Percentiles rank a stretch among this genome's conserved stretches.
Evolutionary conservation across 495 filamentous ascomycete genomes (phyloP).

Genomic region (Aspergillus haitiensis): DNA sequence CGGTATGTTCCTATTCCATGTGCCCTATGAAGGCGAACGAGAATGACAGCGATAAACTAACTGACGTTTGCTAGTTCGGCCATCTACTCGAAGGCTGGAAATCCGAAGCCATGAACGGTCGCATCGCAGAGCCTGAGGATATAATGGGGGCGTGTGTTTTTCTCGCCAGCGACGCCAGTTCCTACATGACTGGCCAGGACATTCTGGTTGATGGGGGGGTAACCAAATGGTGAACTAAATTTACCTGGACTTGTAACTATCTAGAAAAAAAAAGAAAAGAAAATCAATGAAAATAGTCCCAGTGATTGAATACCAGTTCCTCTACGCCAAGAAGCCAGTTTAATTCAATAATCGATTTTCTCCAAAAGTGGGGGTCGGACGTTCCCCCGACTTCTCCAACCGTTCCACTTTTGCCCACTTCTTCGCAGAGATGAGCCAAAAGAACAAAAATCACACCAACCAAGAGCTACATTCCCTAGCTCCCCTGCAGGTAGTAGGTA

Average conservation of each 20-base stretch:
- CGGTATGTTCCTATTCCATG: slow-evolving; percentile 50
- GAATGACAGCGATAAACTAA: slow-evolving; percentile 30
- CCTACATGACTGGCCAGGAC: slow-evolving; percentile 64
- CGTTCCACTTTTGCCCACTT: not conserved
- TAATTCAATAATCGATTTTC: not conserved
- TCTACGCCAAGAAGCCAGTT: too few species aligned
- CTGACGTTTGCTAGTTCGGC: slow-evolving; percentile 73
- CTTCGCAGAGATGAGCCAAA: not conserved
- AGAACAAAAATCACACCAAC: not conserved
- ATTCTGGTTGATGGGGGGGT: slow-evolving; percentile 53
- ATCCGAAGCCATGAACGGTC: slow-evolving; percentile 67
- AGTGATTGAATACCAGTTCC: too few species aligned
- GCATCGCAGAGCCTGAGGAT: slow-evolving; percentile 75
- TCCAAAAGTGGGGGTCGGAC: slow-evolving; percentile 12
- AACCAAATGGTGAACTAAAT: slow-evolving; percentile 33
- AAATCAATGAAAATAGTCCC: too few species aligned
- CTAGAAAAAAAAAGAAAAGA: too few species aligned
- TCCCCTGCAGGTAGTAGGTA: not conserved
- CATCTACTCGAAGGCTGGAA: slow-evolving; percentile 72
- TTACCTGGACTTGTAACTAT: not conserved
- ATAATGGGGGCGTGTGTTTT: slow-evolving; percentile 81
- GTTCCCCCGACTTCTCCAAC: not conserved
- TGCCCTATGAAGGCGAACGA: not conserved
- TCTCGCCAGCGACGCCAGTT: slow-evolving; percentile 72
- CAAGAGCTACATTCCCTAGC: not conserved